phyloP scores from a whole-genome alignment of 2,329 filamentous ascomycete genomes.

The Aureobasidium pullulans region DNA sequence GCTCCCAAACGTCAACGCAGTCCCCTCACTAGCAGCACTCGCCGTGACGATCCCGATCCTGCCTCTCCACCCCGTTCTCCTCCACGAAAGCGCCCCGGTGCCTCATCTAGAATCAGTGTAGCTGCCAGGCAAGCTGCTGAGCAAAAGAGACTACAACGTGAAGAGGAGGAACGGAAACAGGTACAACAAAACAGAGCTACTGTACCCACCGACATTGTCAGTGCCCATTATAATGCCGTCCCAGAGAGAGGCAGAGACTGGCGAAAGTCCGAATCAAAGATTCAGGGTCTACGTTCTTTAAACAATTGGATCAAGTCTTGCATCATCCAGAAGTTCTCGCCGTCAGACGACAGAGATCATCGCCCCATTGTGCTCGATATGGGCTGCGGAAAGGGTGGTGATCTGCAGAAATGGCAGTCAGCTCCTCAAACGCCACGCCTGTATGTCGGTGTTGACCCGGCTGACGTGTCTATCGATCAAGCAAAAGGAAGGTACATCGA shows the following conservation, averaged over 20 bases:
- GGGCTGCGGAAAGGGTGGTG: conserved; percentile 93
- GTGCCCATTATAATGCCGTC: conserved; percentile 92
- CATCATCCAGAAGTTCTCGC: conserved; percentile 89
- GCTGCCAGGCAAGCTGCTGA: conserved; percentile 61
- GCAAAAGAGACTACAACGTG: conserved; percentile 37
- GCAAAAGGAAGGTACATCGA: conserved; percentile 73
- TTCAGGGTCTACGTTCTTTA: conserved; percentile 87
- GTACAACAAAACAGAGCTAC: conserved; percentile 46
- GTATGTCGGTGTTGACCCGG: conserved; percentile 90
- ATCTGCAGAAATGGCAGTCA: conserved; percentile 91
- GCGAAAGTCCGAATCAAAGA: conserved; percentile 87
- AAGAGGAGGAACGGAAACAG: conserved; percentile 37
- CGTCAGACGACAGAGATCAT: conserved; percentile 35
- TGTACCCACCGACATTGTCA: conserved; percentile 76
- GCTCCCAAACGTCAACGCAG: conserved; percentile 15
- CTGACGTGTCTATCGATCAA: conserved; percentile 85
- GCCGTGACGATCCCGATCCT: conserved; percentile 16
- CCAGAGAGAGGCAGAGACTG: conserved; percentile 90
- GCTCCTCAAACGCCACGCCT: conserved; percentile 85
- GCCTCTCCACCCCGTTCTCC: conserved; percentile 25
- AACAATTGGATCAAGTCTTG: conserved; percentile 99
- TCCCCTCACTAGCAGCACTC: conserved; percentile 15
- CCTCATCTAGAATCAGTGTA: conserved; percentile 53
- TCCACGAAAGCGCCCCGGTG: conserved; percentile 29
- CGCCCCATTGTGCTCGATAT: conserved; percentile 81